Percentiles rank a stretch among this genome's conserved stretches.
Evolutionary conservation across 1,284 basidiomycete species (phyloP).

Genomic region (Hypsizygus ulmarius): DNA sequence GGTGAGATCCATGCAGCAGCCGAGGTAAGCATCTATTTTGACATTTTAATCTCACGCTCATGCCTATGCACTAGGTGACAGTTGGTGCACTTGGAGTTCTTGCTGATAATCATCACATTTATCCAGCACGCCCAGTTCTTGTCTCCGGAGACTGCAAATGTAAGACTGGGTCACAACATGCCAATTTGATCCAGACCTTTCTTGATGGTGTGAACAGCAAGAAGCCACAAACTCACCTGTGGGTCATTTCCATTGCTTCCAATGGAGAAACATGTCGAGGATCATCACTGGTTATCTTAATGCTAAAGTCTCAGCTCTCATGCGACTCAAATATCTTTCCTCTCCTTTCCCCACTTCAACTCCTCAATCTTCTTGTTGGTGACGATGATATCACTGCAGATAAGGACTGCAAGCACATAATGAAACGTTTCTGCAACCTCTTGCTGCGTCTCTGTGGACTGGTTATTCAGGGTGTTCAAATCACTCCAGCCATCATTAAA

Average conservation of each 20-base stretch:
- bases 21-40: conserved; percentile 24
- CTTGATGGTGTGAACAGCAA: conserved; percentile 17
- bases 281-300: conserved; percentile 18
- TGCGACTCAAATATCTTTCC: conserved; percentile 17
- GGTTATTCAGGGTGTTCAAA: conserved; percentile 19
- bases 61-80: conserved; percentile 22
- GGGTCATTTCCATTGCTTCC: conserved; percentile 22
- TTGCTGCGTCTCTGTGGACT: conserved; percentile 26
- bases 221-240: conserved; percentile 5
- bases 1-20: conserved; percentile 22
- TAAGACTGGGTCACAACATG: conserved; percentile 25
- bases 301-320: not conserved
- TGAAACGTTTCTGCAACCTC: conserved; percentile 32
- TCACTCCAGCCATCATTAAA: conserved; percentile 25
- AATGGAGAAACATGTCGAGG: conserved; percentile 29
- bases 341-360: conserved; percentile 20
- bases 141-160: conserved; percentile 32
- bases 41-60: conserved; percentile 3
- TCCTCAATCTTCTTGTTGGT: conserved; percentile 32
- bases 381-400: conserved; percentile 33
- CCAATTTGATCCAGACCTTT: conserved; percentile 21
- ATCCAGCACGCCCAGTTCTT: conserved; percentile 25
- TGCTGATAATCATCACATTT: conserved; percentile 20
- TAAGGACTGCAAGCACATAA: conserved; percentile 35
- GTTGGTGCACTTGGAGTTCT: conserved; percentile 26